Base-by-base conservation (phyloP, 2,329 filamentous ascomycete genomes). In the Xylaria sp. region DNA sequence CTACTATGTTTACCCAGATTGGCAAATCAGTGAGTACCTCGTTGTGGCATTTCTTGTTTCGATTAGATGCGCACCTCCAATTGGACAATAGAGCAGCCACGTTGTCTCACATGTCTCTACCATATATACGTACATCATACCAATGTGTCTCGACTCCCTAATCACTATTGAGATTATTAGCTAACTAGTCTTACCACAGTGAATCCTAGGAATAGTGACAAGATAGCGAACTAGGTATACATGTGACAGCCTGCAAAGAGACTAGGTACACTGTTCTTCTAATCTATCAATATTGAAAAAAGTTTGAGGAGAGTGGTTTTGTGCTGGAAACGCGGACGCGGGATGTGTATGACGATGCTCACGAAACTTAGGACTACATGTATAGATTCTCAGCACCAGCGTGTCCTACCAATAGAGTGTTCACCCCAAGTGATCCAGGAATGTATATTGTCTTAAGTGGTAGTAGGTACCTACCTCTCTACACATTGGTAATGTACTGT, bases 1-100 rank as follows among this genome's bases (percentile, higher is more conserved):
- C 74, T 11, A 79, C 77, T 58, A 79, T 80, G 74, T 84, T 50
- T 80, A 82, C 65, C 86, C 86, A 0, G 82, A 82, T 61, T 89
- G 86, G 86, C 70, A 71, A 50, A 68, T 66, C 10, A 66, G 68
- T 70, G 56, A 65, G 68, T 51, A 55, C 7, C 33, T n/a, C n/a
- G n/a, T n/a, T 31, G 17, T 49, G 15, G 17, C 9, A 11, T 9
- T 15, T 45, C 15, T 60, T 22, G 15, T 56, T 57, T 45, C 15
- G 33, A 9, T 45, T 33, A 20, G 4, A 10, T 27, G 31, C 10
- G 15, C 11, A 25, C 33, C 29, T 22, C 45, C n/a, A 39, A 38
- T 33, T 47, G 38, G 36, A 27, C n/a, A 4, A 53, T 50, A 29
- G 27, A 31, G 3, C 10, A 22, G 22, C 27, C 20, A 25, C 17